Percentiles rank a stretch among this genome's conserved stretches.
phyloP scores from a whole-genome alignment of 805 yeast species.

The Metschnikowia vanudenii region DNA sequence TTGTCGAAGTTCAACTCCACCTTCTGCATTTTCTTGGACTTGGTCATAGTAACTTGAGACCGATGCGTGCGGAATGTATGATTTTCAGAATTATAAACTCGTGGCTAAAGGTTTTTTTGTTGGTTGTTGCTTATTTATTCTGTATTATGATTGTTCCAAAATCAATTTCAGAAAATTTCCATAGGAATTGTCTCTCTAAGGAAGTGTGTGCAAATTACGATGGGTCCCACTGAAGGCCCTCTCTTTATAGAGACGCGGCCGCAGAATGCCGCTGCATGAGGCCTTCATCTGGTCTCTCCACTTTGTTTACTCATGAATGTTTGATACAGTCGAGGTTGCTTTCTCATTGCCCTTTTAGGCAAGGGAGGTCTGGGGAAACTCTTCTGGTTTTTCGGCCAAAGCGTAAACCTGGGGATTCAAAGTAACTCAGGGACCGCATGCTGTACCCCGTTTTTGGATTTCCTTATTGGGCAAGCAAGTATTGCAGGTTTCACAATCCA shows the following conservation, averaged over 20 bases:
- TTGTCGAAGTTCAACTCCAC: slow-evolving; percentile 34
- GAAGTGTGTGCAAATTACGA: slow-evolving; percentile 5
- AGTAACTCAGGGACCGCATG: not conserved
- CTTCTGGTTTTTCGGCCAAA: not conserved
- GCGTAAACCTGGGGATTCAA: not conserved
- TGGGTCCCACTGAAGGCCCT: not conserved
- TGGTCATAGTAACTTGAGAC: slow-evolving; percentile 15
- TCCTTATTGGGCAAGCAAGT: too few relatives aligned
- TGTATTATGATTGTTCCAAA: too few relatives aligned
- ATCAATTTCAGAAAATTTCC: too few relatives aligned
- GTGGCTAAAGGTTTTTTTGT: too few relatives aligned
- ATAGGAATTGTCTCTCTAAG: too few relatives aligned
- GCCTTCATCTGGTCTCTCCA: slow-evolving; percentile 18
- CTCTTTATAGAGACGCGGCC: slow-evolving; percentile 2
- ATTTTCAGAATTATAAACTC: too few relatives aligned
- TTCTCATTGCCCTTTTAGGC: not conserved
- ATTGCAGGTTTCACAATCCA: too few relatives aligned
- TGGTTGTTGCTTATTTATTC: too few relatives aligned
- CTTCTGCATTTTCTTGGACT: slow-evolving; percentile 28
- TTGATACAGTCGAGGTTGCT: slow-evolving; percentile 8
- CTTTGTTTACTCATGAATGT: slow-evolving; percentile 1
- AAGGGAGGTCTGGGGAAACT: not conserved
- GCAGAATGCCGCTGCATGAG: slow-evolving; percentile 1
- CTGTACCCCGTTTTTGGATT: too few relatives aligned
- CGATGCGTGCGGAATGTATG: not conserved